Conservation (phyloP, 257 asterid species). For the Penstemon davidsonii region DNA sequence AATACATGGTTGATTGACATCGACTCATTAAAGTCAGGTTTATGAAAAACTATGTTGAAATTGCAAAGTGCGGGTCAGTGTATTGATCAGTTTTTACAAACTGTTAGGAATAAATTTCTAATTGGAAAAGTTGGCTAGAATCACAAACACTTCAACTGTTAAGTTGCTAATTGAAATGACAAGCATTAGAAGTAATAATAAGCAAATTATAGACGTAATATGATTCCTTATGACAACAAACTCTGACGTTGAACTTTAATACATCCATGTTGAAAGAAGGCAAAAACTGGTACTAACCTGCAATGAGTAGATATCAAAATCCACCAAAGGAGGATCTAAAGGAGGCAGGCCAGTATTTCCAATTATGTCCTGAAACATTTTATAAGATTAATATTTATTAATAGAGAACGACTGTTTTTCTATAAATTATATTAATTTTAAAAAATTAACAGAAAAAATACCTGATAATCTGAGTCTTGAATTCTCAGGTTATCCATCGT, state of each 20-base stretch:
- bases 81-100: background rate
- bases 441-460: constrained; percentile 26
- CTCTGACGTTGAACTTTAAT: background rate
- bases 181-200: background rate
- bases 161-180: background rate
- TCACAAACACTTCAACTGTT: background rate
- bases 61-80: constrained; percentile 3
- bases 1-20: background rate
- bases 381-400: constrained; percentile 23
- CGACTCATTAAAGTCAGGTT: background rate
- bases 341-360: constrained; percentile 54
- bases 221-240: background rate
- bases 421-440: constrained; percentile 13
- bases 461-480: constrained; percentile 70
- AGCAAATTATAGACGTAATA: background rate
- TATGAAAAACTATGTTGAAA: background rate
- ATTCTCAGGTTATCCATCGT: constrained; percentile 51
- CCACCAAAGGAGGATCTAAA: constrained; percentile 57
- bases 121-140: background rate
- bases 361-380: constrained; percentile 52
- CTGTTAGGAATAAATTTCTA: background rate
- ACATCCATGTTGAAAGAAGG: constrained; percentile 1
- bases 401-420: background rate
- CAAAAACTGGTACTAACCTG: constrained; percentile 56
- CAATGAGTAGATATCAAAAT: constrained; percentile 68